Percentiles rank a stretch among this genome's conserved stretches.
Conservation (phyloP, 441 rosid genomes). For the Populus hybrid region DNA sequence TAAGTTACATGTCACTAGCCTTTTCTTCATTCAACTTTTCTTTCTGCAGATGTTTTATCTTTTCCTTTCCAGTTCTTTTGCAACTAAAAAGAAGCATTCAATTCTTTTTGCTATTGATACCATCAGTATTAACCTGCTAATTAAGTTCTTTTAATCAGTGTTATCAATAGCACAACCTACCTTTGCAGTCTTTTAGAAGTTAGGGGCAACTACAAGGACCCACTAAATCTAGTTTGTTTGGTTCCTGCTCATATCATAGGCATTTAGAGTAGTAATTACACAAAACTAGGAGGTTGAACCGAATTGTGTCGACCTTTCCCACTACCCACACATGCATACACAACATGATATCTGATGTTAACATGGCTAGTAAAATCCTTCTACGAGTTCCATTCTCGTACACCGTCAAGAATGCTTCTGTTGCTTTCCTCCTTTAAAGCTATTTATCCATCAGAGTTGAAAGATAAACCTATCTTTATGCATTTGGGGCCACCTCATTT, state of each 20-base stretch:
- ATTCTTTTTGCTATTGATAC: neutral
- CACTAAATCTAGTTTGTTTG: slow-evolving; percentile 42
- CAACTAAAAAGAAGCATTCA: too few species aligned
- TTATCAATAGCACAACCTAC: slow-evolving; percentile 7
- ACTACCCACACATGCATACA: slow-evolving; percentile 1
- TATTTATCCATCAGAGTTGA: neutral
- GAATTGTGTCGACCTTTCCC: neutral
- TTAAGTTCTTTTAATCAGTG: slow-evolving; percentile 11
- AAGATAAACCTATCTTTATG: neutral
- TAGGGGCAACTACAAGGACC: slow-evolving; percentile 27
- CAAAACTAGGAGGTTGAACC: neutral
- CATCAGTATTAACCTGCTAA: slow-evolving; percentile 2
- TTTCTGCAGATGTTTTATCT: neutral
- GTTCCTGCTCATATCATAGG: slow-evolving; percentile 7
- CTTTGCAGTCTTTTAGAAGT: slow-evolving; percentile 27
- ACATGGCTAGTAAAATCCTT: neutral
- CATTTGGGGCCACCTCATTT: slow-evolving; percentile 10
- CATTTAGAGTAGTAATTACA: slow-evolving; percentile 19
- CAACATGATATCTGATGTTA: too few species aligned
- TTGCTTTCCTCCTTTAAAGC: slow-evolving; percentile 11
- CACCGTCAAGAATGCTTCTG: slow-evolving; percentile 6
- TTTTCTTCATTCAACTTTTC: neutral
- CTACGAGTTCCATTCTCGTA: neutral
- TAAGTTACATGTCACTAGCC: slow-evolving; percentile 32
- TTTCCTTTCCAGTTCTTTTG: neutral